Evolutionary conservation across 495 filamentous ascomycete genomes (phyloP), one percentile per base, ranked within the genome.

Genomic region (Viridothelium virens): DNA sequence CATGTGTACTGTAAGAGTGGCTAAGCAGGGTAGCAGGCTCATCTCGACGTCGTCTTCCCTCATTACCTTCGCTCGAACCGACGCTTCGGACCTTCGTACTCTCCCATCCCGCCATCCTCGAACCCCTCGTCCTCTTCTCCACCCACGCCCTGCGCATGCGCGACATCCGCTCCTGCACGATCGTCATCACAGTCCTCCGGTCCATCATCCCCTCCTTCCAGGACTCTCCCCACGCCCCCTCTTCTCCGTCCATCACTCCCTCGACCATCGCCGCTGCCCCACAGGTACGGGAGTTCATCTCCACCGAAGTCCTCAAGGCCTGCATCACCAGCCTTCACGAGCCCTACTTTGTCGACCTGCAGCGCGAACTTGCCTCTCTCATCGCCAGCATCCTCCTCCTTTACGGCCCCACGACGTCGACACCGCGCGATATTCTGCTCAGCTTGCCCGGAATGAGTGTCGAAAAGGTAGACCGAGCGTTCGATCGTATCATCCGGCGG

Each of bases 321-420:
- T 89, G 87, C 67, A 90, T 96, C 75, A 88, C 91, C 31, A 93
- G 90, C 14, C 83, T 99, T 38, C 88, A 97, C 75, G 94, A 97
- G 65, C 85, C 91, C 0, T 97, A 97, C 73, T 97, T 97, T 70
- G 92, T 96, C 48, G 94, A 99, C 66, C 85, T 92, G 72, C 94
- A 99, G 71, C 95, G 91, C 75, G 94, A 97, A 44, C 83, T 97
- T 10, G 94, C 91, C 14, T 82, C 86, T 41, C 82, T 96, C 3
- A 96, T 99, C 69, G 92, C 92, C 1, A 83, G 86, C 5, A 94
- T 97, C 65, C 82, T 95, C 73, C 80, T 87, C 4, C 79, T 88
- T 33, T 96, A 96, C 73, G 84, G 80, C 5, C 77, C 80, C 1
- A 73, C 81, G 44, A 94, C 89, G 41, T 62, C 77, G 0, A 88